These are phyloP conservation scores for Prunus padus DNA, from an alignment of 306 rosid species.

Conservation along the genomic window DNA sequence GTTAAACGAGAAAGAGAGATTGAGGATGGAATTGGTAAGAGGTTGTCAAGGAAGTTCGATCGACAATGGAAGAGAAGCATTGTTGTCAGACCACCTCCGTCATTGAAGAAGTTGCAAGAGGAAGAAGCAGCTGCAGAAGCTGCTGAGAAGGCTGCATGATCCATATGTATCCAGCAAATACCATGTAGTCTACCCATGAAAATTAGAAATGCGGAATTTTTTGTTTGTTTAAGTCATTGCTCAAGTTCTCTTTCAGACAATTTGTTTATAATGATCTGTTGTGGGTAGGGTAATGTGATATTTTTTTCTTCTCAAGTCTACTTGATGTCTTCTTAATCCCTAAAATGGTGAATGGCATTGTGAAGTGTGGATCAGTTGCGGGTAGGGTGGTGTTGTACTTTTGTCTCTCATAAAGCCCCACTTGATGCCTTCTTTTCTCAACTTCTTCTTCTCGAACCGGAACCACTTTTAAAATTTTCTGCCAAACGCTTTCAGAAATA, in stretches of 20 bases:
- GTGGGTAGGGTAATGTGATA: background rate
- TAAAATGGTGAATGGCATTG: background rate
- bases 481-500: too few relatives aligned
- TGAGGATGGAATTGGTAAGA: constrained; percentile 77
- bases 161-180: background rate
- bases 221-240: background rate
- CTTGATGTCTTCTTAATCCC: background rate
- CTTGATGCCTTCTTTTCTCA: background rate
- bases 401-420: background rate
- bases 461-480: too few relatives aligned
- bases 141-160: constrained; percentile 56
- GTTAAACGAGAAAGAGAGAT: constrained; percentile 90
- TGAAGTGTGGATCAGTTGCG: background rate
- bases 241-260: background rate
- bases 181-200: constrained; percentile 9
- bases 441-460: background rate
- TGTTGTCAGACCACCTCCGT: constrained; percentile 78
- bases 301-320: background rate
- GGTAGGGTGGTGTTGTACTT: background rate
- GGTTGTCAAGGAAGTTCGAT: constrained; percentile 89
- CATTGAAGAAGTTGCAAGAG: constrained; percentile 58
- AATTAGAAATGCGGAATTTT: background rate
- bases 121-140: constrained; percentile 74
- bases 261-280: constrained; percentile 15
- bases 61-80: constrained; percentile 81